phyloP scores from a whole-genome alignment of 2,329 filamentous ascomycete species.

The Colletotrichum sp. region DNA sequence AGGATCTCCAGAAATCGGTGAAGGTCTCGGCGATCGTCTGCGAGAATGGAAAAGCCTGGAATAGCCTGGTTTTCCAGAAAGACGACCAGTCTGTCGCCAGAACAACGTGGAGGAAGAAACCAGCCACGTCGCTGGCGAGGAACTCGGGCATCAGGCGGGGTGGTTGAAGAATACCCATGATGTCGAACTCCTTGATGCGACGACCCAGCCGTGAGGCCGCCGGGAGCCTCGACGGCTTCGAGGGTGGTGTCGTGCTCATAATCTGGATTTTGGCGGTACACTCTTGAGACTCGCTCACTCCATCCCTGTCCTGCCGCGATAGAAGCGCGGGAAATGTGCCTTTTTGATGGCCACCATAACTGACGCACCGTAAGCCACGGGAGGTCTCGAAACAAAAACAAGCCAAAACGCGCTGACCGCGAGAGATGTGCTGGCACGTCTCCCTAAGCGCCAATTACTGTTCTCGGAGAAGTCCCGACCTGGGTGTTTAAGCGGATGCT shows the following conservation, averaged over 20 bases:
- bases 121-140: conserved; percentile 8
- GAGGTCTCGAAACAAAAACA: not conserved
- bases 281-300: not conserved
- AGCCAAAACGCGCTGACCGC: not conserved
- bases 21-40: not conserved
- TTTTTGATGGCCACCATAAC: not conserved
- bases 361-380: not conserved
- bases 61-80: not conserved
- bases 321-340: not conserved
- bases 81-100: not conserved
- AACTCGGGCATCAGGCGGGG: not conserved
- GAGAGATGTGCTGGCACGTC: conserved; percentile 1
- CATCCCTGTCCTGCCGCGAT: not conserved
- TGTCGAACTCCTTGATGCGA: conserved; percentile 1
- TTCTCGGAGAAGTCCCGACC: not conserved
- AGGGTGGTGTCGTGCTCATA: not conserved
- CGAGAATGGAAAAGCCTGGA: not conserved
- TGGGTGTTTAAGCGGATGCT: not conserved
- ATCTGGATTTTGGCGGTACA: not conserved
- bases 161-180: not conserved
- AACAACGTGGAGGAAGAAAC: not conserved
- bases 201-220: not conserved
- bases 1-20: not conserved
- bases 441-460: not conserved
- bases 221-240: not conserved